phyloP scores from a whole-genome alignment of 208 protist genomes.

The Acanthamoeba castellanii region DNA sequence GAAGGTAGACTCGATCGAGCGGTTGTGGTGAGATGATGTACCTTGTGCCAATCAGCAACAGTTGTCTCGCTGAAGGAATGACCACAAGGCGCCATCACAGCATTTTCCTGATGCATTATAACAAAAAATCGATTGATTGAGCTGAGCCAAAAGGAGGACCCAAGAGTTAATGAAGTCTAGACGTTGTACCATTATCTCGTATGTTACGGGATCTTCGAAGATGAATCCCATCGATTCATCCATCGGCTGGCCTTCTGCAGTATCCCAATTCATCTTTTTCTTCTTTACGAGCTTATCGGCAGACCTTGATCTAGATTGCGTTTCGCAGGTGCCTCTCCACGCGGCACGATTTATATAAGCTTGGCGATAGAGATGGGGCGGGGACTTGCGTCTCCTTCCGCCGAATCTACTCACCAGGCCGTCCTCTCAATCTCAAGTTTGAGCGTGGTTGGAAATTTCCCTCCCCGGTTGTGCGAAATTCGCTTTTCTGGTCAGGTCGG shows the following conservation, averaged over 20 bases:
- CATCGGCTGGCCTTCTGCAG: neutral
- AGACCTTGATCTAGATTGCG: too few species aligned
- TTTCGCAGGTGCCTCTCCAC: too few species aligned
- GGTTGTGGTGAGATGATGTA: neutral
- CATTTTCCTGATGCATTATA: neutral
- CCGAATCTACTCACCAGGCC: too few species aligned
- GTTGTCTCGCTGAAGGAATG: conserved; percentile 53
- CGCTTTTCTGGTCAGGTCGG: too few species aligned
- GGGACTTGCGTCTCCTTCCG: too few species aligned
- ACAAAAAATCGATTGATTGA: neutral
- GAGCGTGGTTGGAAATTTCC: too few species aligned
- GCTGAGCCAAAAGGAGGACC: neutral
- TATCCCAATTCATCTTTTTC: neutral
- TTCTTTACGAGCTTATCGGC: too few species aligned
- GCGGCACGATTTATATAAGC: too few species aligned
- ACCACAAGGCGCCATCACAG: conserved; percentile 31
- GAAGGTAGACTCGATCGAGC: too few species aligned
- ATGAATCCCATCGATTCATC: conserved; percentile 3
- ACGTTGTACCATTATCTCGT: conserved; percentile 1
- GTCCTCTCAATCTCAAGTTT: too few species aligned
- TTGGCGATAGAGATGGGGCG: too few species aligned
- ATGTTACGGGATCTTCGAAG: conserved; percentile 57
- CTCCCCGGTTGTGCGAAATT: too few species aligned
- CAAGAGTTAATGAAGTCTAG: neutral
- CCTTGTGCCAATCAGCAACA: neutral